Evolutionary conservation across 2,329 filamentous ascomycete species (phyloP), one percentile per base, ranked within the genome.

Genomic region (Chrysosporium queenslandicum): DNA sequence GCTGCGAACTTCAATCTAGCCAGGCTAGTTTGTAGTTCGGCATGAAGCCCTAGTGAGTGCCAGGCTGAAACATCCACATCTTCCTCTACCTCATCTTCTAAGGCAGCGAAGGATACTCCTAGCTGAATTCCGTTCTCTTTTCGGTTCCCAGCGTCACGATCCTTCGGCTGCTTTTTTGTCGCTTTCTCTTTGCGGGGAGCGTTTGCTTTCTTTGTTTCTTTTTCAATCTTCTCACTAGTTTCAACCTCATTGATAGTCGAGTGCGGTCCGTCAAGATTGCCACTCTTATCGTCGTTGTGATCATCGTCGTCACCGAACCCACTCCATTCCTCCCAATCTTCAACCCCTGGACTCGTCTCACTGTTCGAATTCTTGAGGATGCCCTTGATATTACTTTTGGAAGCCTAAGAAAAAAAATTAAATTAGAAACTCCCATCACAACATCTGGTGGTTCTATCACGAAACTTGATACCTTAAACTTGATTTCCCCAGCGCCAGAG

Each of bases 1-100:
- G 80, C 82, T 3, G 77, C 65, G 65, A 97, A 97, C 53, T 84
- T 85, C 56, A 97, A 74, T 59, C 82, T 85, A 1, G 87, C 83
- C 29, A 98, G 73, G 14, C 87, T 81, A 1, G 82, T 81, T 16
- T 95, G 72, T 0, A 86, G 78, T 47, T 80, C 76, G 0, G 84
- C 74, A 0, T 87, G 91, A 1, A 98, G 74, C 4, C 83, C 79
- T 32, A 98, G 70, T 6, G 78, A 71, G 53, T 80, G 76, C 92
- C 92, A 98, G 25, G 80, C 83, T 12, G 86, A 86, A 49, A 94
- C 77, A 53, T 73, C 71, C 63, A 92, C 83, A 12, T 81, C 73
- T 29, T 80, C 82, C 50, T 80, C 76, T 60, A 64, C 66, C 8
- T 66, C 64, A 20, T 70, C 65, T 12, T 68, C 61, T 2, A 72